phyloP scores from a whole-genome alignment of 2,329 filamentous ascomycete species.

The Leptoxyphium fumago region DNA sequence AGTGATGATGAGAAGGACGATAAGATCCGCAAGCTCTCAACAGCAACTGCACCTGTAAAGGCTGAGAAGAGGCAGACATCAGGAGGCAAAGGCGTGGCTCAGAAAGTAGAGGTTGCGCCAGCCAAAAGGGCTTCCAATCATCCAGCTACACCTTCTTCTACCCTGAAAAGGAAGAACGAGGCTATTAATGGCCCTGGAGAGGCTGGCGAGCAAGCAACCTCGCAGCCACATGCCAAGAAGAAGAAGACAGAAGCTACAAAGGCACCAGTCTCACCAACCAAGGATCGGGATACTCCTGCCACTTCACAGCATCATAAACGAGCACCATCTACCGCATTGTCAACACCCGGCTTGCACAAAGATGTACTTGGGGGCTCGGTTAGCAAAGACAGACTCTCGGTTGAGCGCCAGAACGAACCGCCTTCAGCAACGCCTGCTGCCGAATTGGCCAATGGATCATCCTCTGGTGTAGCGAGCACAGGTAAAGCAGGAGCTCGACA shows the following conservation, averaged over 20 bases:
- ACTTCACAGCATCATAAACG: background rate
- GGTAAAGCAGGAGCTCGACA: background rate
- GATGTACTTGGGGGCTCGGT: background rate
- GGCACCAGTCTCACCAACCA: background rate
- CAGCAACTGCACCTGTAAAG: background rate
- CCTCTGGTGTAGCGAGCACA: background rate
- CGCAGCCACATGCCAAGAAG: background rate
- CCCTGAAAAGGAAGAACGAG: background rate
- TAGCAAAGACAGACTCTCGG: background rate
- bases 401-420: background rate
- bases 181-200: constrained; percentile 1
- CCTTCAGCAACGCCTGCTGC: constrained; percentile 10
- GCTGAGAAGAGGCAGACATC: background rate
- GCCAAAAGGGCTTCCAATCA: background rate
- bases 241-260: background rate
- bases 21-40: constrained; percentile 6
- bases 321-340: background rate
- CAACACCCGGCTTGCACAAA: background rate
- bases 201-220: background rate
- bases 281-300: background rate
- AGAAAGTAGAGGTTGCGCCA: constrained; percentile 11
- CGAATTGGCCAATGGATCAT: constrained; percentile 3
- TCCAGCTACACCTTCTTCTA: background rate
- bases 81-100: constrained; percentile 16
- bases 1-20: constrained; percentile 5